A percentile compares a stretch with the other conserved stretches of the same genome.
Evolutionary conservation across 1,139 yeast genomes (phyloP).

Genomic region (Kluyveromyces sp.): DNA sequence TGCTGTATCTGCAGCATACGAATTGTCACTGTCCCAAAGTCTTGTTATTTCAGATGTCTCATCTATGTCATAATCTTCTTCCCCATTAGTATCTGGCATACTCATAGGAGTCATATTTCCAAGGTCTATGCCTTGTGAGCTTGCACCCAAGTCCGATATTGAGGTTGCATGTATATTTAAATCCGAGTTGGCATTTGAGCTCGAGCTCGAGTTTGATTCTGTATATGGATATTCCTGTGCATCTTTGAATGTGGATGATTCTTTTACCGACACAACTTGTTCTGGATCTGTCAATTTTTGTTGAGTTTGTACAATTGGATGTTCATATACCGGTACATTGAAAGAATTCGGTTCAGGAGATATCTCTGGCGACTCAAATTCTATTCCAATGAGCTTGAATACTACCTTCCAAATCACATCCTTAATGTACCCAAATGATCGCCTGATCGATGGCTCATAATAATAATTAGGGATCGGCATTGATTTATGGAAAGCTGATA

Average conservation of each 20-base stretch:
- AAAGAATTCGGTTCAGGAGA: too few relatives aligned
- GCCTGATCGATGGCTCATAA: not conserved
- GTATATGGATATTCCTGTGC: too few relatives aligned
- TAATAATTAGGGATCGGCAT: slow-evolving; percentile 18
- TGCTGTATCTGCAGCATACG: slow-evolving; percentile 14
- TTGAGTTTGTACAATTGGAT: too few relatives aligned
- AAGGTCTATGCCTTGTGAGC: not conserved
- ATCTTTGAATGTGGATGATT: too few relatives aligned
- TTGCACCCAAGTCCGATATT: not conserved
- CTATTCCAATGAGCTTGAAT: too few relatives aligned
- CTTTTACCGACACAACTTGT: too few relatives aligned
- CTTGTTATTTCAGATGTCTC: slow-evolving; percentile 6
- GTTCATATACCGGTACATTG: too few relatives aligned
- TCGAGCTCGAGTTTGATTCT: too few relatives aligned
- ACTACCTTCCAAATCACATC: not conserved
- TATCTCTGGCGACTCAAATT: too few relatives aligned
- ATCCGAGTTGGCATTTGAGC: too few relatives aligned
- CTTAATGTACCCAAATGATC: not conserved
- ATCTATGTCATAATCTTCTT: slow-evolving; percentile 6
- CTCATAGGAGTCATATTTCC: slow-evolving; percentile 12
- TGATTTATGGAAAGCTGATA: slow-evolving; percentile 17
- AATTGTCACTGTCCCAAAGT: slow-evolving; percentile 16
- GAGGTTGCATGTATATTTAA: not conserved
- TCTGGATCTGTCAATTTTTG: too few relatives aligned
- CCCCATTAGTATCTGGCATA: slow-evolving; percentile 2